Evolutionary conservation across 163 green algal genomes (phyloP).

Genomic region (Scenedesmus sp.): DNA sequence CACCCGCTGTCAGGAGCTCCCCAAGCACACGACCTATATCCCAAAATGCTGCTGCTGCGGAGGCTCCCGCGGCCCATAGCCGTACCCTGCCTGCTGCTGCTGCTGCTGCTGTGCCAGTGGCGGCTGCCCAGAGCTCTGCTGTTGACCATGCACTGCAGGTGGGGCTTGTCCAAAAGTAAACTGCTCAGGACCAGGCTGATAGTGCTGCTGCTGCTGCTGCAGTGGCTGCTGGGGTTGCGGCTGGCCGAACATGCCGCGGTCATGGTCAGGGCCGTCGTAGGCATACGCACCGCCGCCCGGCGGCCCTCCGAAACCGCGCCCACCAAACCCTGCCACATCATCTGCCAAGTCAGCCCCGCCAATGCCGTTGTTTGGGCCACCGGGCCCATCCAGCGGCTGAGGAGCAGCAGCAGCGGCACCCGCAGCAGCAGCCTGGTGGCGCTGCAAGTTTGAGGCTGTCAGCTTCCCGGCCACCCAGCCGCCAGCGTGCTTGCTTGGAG

Average conservation of each 20-base stretch:
- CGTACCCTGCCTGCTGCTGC: neutral
- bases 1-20: too few relatives aligned
- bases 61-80: neutral
- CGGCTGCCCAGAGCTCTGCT: neutral
- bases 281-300: neutral
- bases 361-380: neutral
- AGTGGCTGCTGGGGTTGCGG: neutral
- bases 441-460: neutral
- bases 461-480: neutral
- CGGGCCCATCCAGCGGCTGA: neutral
- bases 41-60: neutral
- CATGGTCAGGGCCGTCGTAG: neutral
- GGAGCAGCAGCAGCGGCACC: too few relatives aligned
- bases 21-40: neutral
- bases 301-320: neutral
- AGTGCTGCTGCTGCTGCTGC: neutral
- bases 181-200: neutral
- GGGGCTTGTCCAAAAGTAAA: neutral
- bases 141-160: neutral
- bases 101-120: neutral
- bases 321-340: conserved; percentile 3
- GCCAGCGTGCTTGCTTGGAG: neutral
- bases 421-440: neutral
- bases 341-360: neutral
- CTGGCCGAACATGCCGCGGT: neutral